Conservation (phyloP, 2,329 filamentous ascomycete genomes). For the Verticillium klebahnii region DNA sequence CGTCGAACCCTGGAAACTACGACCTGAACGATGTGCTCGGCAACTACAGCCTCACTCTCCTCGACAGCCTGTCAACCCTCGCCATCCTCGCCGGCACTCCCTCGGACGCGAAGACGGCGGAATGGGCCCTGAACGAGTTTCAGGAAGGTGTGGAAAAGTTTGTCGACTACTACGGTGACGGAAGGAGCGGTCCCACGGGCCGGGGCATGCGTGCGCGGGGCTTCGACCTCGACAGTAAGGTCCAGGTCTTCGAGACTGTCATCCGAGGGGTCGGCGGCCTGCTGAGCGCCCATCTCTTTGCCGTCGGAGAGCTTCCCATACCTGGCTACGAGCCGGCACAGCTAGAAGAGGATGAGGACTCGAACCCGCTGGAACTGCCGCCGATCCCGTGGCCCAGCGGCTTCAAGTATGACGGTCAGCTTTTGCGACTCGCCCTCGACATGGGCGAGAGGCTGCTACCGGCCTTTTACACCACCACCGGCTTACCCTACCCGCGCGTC, state of each 20-base stretch:
- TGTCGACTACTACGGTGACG: constrained; percentile 83
- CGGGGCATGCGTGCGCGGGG: constrained; percentile 70
- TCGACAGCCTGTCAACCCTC: constrained; percentile 91
- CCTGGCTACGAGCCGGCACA: constrained; percentile 61
- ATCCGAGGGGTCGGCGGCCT: constrained; percentile 90
- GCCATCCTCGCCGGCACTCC: constrained; percentile 83
- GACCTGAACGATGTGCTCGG: constrained; percentile 93
- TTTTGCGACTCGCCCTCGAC: constrained; percentile 84
- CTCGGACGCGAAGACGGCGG: constrained; percentile 46
- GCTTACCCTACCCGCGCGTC: constrained; percentile 89
- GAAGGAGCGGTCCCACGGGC: constrained; percentile 61
- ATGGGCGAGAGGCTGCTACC: constrained; percentile 79
- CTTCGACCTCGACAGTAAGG: constrained; percentile 95
- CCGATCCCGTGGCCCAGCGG: constrained; percentile 65
- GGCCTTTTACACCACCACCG: constrained; percentile 86
- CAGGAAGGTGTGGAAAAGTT: constrained; percentile 74
- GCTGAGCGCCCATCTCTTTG: constrained; percentile 89
- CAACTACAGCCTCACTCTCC: constrained; percentile 93
- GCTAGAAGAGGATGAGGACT: constrained; percentile 18
- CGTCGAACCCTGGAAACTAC: constrained; percentile 70
- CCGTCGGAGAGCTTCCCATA: constrained; percentile 85
- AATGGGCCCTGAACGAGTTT: constrained; percentile 67
- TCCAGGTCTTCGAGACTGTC: constrained; percentile 97
- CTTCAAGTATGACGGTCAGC: constrained; percentile 82
- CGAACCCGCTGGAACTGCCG: constrained; percentile 38